phyloP scores from a whole-genome alignment of 2,329 filamentous ascomycete genomes.

The Epichloe uncinata region DNA sequence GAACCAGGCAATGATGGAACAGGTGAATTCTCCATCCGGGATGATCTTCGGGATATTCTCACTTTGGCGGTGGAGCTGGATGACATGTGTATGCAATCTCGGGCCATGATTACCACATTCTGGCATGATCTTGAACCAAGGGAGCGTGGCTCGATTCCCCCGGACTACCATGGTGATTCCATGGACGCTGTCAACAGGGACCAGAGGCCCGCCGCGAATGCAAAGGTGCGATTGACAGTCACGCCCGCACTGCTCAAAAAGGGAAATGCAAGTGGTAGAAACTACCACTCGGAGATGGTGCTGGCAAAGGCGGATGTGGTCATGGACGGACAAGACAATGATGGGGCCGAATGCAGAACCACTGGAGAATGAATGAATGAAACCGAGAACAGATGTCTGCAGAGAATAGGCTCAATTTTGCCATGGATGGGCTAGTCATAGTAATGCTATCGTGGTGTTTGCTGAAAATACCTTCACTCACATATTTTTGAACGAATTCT shows the following conservation, averaged over 20 bases:
- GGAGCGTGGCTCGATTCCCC: no score
- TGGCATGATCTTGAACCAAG: background rate
- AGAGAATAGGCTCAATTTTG: no score
- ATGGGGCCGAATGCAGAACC: background rate
- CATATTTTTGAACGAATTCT: no score
- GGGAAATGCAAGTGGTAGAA: conserved; percentile 8
- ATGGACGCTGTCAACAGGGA: background rate
- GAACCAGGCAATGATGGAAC: background rate
- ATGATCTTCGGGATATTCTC: background rate
- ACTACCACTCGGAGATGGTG: conserved; percentile 2
- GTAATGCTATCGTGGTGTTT: no score
- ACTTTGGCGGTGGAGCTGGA: background rate
- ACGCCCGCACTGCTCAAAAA: conserved; percentile 7
- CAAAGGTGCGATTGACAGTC: conserved; percentile 1
- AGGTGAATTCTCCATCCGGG: background rate
- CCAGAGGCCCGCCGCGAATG: background rate
- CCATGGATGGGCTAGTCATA: no score
- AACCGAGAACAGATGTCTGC: background rate
- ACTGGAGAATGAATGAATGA: background rate
- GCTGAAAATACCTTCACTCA: no score
- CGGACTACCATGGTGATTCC: background rate
- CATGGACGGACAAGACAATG: background rate
- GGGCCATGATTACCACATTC: background rate
- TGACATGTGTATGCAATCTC: conserved; percentile 1
- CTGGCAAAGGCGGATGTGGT: conserved; percentile 3